Base-by-base conservation (phyloP, 305 asterid genomes). In the Fraxinus dipetala region DNA sequence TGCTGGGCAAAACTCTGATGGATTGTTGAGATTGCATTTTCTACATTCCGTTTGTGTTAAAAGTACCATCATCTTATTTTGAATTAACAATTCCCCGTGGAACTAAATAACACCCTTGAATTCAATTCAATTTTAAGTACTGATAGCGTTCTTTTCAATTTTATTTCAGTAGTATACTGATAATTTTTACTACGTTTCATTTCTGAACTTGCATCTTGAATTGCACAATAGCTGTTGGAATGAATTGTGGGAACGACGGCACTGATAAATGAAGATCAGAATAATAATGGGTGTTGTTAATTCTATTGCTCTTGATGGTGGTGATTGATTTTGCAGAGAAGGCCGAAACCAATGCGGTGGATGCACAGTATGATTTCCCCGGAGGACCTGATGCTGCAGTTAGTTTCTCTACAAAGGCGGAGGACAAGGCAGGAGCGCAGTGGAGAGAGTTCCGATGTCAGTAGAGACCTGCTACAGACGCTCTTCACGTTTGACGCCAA, bases 301-400 rank as follows among this genome's bases (percentile, higher is more conserved):
- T 59, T 59, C 30, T 59, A 18, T 59, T 59, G 69, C 13, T 51
- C 9, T 61, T 81, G 87, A 83, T 30, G 86, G 81, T 2, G 77
- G 65, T 61, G 90, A 85, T 1, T 31, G 83, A 83, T 13, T 88
- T 90, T 93, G 88, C 92, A 90, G 95, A 83, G 77, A 85, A 87
- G 85, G 76, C 91, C 92, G 40, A 85, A 80, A 78, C 70, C 85
- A 67, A 82, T 84, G 78, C 84, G 81, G 59, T 90, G 89, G 93
- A 88, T 88, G 91, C 87, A 86, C 80, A 80, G 69, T 36, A 54
- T 87, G 91, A 84, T 85, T 80, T 88, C 94, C 83, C 90, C 89
- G 0, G 88, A 88, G 81, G 93, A 88, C 83, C 75, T 91, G 83
- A 85, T 91, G 93, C 79, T 85, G 89, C 93, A 87, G 87, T 78